Base-by-base conservation (phyloP, 352 stramenopile genomes). In the Phytophthora colocasiae region DNA sequence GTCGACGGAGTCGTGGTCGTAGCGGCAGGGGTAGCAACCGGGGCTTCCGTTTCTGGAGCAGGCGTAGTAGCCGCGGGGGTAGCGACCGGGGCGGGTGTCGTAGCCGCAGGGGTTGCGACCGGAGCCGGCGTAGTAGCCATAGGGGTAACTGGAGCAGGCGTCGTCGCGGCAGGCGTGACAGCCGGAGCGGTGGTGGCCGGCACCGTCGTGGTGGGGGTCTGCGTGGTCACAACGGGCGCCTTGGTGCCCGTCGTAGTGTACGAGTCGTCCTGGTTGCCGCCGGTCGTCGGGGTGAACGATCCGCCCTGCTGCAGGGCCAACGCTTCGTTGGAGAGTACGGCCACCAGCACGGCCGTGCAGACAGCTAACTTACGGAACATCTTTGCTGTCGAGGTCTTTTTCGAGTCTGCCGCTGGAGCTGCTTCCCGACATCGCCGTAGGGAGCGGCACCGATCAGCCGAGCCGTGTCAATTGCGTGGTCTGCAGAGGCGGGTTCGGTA, bases 331-430 rank as follows among this genome's bases (percentile, higher is more conserved):
- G 66, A 77, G 66, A 69, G 73, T 73, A 81, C 73, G 61, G 66
- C 78, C 55, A 74, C 60, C 24, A 78, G 56, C 67, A 71, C 71
- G 66, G 54, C 73, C 71, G 59, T 83, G 60, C 62, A 81, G 67
- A 73, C 69, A 47, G 66, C 66, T 26, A 78, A 38, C 46, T 73
- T 74, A 38, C 61, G 62, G 63, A 81, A 81, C 73, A 81, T 81
- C 51, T 75, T 73, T 54, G 61, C 60, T 66, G 65, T 72, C 47
- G 50, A 31, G 46, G 65, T 78, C 60, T 75, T 75, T 78, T 78
- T 78, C 60, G 48, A 78, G 66, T 78, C 56, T 78, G 70, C 36
- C 40, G 59, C 24, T 47, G n/a, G 50, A 50, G 24, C 40, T 36
- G 31, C 8, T 36, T 15, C 17, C 43, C 43, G 22, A 10, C 27